phyloP scores from a whole-genome alignment of 2,329 filamentous ascomycete species.

The Trichoderma cornu-damae region DNA sequence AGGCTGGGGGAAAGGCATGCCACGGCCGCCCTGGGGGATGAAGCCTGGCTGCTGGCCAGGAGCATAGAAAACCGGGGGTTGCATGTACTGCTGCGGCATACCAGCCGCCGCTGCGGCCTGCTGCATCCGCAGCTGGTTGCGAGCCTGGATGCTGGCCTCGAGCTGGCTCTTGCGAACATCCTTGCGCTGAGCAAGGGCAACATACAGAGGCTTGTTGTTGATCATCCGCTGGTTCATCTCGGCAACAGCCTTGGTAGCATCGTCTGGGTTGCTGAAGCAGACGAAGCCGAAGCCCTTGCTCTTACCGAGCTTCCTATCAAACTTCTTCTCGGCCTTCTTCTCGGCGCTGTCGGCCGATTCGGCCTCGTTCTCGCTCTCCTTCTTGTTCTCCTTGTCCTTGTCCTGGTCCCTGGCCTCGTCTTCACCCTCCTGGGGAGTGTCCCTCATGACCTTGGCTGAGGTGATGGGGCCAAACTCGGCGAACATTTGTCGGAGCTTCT shows the following conservation, averaged over 20 bases:
- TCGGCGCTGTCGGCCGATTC: conserved; percentile 45
- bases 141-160: conserved; percentile 97
- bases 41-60: conserved; percentile 72
- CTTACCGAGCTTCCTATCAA: conserved; percentile 75
- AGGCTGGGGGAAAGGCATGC: conserved; percentile 61
- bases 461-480: conserved; percentile 89
- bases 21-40: conserved; percentile 59
- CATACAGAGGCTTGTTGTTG: conserved; percentile 92
- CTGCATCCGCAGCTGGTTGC: conserved; percentile 97
- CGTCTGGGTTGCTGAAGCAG: conserved; percentile 99
- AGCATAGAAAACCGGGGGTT: conserved; percentile 86
- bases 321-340: conserved; percentile 55
- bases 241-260: conserved; percentile 96
- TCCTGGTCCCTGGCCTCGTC: conserved; percentile 51
- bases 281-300: conserved; percentile 99
- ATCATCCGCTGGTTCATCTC: conserved; percentile 99
- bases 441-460: conserved; percentile 98
- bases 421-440: conserved; percentile 56
- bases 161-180: conserved; percentile 99
- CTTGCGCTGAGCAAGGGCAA: conserved; percentile 97
- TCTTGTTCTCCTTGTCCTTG: conserved; percentile 47
- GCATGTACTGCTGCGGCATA: conserved; percentile 84
- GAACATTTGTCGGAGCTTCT: conserved; percentile 94
- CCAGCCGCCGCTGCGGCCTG: conserved; percentile 87
- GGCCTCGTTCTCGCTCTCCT: conserved; percentile 41